Evolutionary conservation across 1,284 basidiomycete genomes (phyloP).

Genomic region (Moesziomyces sp.): DNA sequence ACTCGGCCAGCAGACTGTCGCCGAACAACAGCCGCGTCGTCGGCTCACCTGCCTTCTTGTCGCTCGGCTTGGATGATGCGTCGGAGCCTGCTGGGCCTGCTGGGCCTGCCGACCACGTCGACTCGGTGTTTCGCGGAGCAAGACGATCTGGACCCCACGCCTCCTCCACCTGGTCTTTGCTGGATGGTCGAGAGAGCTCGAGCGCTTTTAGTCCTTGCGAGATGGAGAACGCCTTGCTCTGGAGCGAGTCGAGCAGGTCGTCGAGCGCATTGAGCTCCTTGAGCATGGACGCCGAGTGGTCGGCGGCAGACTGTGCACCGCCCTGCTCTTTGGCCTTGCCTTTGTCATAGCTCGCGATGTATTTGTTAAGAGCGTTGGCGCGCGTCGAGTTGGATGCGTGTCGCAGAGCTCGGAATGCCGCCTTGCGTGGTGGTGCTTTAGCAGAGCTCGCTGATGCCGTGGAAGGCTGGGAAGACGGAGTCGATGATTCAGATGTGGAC

Average conservation of each 20-base stretch:
- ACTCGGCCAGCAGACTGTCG: constrained; percentile 20
- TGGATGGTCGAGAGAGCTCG: constrained; percentile 2
- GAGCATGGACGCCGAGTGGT: constrained; percentile 15
- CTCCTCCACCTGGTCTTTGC: constrained; percentile 4
- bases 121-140: constrained; percentile 1
- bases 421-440: constrained; percentile 10
- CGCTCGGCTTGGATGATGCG: constrained; percentile 4
- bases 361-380: constrained; percentile 10
- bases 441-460: neutral
- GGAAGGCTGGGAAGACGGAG: neutral
- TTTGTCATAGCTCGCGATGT: constrained; percentile 15
- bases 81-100: neutral
- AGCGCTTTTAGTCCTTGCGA: constrained; percentile 32
- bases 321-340: constrained; percentile 20
- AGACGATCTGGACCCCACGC: constrained; percentile 46
- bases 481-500: neutral
- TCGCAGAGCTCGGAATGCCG: constrained; percentile 7
- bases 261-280: constrained; percentile 36
- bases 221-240: constrained; percentile 35
- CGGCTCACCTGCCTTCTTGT: constrained; percentile 20
- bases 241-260: constrained; percentile 25
- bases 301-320: constrained; percentile 2
- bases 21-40: constrained; percentile 25
- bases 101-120: constrained; percentile 16
- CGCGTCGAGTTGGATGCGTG: neutral